Base-by-base conservation (phyloP, 768 basidiomycete species). In the Trametes gibbosa region DNA sequence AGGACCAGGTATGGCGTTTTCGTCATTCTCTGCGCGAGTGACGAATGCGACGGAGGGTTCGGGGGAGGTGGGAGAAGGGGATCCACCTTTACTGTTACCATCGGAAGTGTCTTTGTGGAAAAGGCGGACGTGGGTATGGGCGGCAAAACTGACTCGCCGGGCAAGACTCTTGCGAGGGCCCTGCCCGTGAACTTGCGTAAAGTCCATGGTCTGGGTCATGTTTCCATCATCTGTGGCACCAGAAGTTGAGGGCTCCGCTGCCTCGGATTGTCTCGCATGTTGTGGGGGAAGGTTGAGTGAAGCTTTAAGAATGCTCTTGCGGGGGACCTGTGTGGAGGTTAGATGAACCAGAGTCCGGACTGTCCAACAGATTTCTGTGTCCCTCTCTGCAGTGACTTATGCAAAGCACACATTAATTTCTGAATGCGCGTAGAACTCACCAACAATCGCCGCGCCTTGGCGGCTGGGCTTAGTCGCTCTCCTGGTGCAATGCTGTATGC, bases 241-340 rank as follows among this genome's bases (percentile, higher is more conserved):
- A 35, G 55, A 52, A 21, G 52, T 37, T 27, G 55, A 58, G 19
- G 61, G 59, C 29, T 63, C 62, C 1, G 48, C 35, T 1, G 64
- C 53, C 29, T 68, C 66, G 5, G 65, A 75, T 34, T 74, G 51
- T 78, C 79, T 37, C 70, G 75, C 47, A 76, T 77, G 47, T 50
- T 50, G 50, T n/a, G n/a, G n/a, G 72, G 70, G 21, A 72, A 66
- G n/a, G 52, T 78, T 81, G 34, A 76, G 69, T 21, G 83, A 81
- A 1, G 79, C 73, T 69, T 92, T 92, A 34, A 92, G 78, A 57
- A 92, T 92, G 63, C 89, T 89, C 72, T 89, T 91, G 43, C 89
- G 77, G 1, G 90, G 90, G 47, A 73, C 87, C 90, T 92, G 48
- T 32, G 27, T 24, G 9, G 5, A 13, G 35, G 23, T 41, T 34